Evolutionary conservation across 805 yeast genomes (phyloP), one percentile per base, ranked within the genome.

Genomic region (Priceomyces carsonii): DNA sequence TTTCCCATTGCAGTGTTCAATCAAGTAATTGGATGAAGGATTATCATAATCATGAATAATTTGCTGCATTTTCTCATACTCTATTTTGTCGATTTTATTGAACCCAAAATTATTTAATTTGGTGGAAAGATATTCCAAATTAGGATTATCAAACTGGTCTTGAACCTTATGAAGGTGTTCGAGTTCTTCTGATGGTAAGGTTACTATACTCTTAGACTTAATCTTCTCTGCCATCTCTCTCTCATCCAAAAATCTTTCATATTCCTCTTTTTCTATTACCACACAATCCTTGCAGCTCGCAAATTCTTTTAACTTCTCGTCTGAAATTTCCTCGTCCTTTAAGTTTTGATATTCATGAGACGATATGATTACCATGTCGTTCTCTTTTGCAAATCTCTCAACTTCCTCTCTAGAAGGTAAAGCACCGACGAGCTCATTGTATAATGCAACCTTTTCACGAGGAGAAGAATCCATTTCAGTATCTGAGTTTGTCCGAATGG

Each of bases 221-320:
- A 68, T 48, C 31, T 45, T 56, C 21, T 46, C 47, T 33, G 47
- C 48, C 72, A 68, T 66, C 31, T 58, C 63, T 12, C 53, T 45
- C 38, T 66, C 72, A 38, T 53, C 54, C 18, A 51, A 14, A 18
- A 66, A 53, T 2, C 42, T 45, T 8, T 51, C 50, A 34, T 62
- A 55, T 26, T 63, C 63, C n/a, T 47, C 29, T 26, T 46, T 40
- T 13, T 50, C 48, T 17, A 67, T 32, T 12, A 63, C 33, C 9
- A 58, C 57, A 28, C 42, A 53, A 7, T 66, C 70, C 36, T 48
- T 55, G 9, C 41, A 44, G 19, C 54, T 45, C 2, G 48, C 51
- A 15, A 51, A 33, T 5, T 50, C 44, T 15, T 45, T 41, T 5
- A 66, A 33, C 19, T 52, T 50, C 3, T 57, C 59, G 5, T 53